A percentile compares a stretch with the other conserved stretches of the same genome.
phyloP scores from a whole-genome alignment of 208 protist genomes.

The Trypanosoma conorhini region DNA sequence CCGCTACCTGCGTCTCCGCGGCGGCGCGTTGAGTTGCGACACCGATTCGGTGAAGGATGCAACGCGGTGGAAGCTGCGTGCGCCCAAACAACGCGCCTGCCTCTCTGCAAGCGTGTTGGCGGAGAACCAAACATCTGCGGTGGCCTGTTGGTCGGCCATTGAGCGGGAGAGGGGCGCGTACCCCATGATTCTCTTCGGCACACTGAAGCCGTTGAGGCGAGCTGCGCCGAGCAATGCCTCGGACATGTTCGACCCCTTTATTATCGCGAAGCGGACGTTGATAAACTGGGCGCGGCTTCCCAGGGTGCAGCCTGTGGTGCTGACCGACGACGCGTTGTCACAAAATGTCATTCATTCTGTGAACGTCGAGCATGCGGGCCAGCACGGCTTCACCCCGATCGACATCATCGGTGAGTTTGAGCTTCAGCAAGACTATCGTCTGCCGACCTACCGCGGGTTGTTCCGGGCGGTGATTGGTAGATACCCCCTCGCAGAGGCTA shows the following conservation, averaged over 20 bases:
- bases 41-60: not conserved
- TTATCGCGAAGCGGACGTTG: constrained; percentile 17
- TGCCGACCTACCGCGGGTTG: constrained; percentile 24
- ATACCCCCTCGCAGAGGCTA: not conserved
- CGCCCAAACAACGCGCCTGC: not conserved
- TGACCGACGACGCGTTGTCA: constrained; percentile 2
- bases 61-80: not conserved
- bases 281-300: constrained; percentile 26
- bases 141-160: not conserved
- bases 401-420: constrained; percentile 11
- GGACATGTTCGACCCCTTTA: constrained; percentile 12
- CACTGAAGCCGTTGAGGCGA: constrained; percentile 24
- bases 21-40: not conserved
- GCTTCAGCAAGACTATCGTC: constrained; percentile 3
- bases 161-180: not conserved
- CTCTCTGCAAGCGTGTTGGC: not conserved
- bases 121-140: not conserved
- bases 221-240: not conserved
- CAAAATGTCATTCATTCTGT: not conserved
- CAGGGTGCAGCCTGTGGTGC: constrained; percentile 11
- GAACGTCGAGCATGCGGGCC: not conserved
- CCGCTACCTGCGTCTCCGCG: not conserved
- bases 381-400: not conserved
- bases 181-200: not conserved
- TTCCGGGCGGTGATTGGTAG: not conserved